Evolutionary conservation across 805 yeast genomes (phyloP), one percentile per base, ranked within the genome.

Genomic region (Hanseniaspora jakobsenii): DNA sequence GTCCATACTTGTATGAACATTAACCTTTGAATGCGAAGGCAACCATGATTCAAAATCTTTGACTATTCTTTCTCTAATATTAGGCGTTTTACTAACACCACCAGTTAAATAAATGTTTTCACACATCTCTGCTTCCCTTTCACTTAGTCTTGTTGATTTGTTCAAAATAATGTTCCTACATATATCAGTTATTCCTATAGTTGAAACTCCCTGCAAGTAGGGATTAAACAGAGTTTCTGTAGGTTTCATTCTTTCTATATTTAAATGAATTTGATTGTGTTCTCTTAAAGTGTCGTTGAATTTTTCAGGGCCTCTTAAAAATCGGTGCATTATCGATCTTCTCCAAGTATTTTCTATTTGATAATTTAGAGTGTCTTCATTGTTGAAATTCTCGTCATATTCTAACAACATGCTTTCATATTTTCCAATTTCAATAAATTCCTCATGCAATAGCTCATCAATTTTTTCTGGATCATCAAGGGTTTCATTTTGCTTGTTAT

Each of bases 201-300:
- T 97, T 60, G 91, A 98, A 18, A 86, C 67, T 18, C 98, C 98
- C 0, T 93, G 94, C 50, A 91, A 85, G 7, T 79, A 72, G 6
- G 99, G 98, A 59, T 89, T 91, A 61, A 91, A 86, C 38, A 86
- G 57, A 2, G 87, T 78, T 61, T 91, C 99, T 0, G 97, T 96
- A 2, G 89, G 83, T 47, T 93, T 72, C 23, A 89, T 80, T 48
- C 98, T 71, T 63, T 91, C 99, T 32, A 89, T 70, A 59, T 89
- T 93, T 36, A 91, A 54, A 64, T 87, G 95, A 45, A 93, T 67
- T 63, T 91, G 97, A 53, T 87, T 81, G 59, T 74, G 85, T 35
- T 82, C 86, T 38, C 85, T 72, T 13, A 35, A 16, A 4, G 39
- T 42, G 23, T 35, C 46, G 22, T 29, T 16, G n/a, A 32, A 42